Evolutionary conservation across 2,329 filamentous ascomycete species (phyloP).

Genomic region (Teratosphaeria destructans): DNA sequence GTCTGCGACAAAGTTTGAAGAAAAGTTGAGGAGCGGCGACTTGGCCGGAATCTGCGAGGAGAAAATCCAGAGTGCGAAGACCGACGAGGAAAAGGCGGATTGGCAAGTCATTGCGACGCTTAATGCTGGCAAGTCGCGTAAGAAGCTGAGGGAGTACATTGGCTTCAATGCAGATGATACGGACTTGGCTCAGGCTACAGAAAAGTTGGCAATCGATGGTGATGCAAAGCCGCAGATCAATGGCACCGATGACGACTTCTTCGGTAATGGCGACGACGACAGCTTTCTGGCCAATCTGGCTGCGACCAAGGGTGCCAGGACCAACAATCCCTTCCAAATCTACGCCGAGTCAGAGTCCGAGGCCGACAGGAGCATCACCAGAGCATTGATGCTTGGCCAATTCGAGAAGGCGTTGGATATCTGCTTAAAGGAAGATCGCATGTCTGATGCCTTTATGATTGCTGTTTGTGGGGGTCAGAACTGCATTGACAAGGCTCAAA

Average conservation of each 20-base stretch:
- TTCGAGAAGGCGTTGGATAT: slow-evolving; percentile 85
- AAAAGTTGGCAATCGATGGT: slow-evolving; percentile 40
- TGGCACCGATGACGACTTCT: slow-evolving; percentile 48
- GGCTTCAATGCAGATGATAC: slow-evolving; percentile 60
- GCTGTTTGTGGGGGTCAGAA: slow-evolving; percentile 92
- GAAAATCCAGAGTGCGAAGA: slow-evolving; percentile 63
- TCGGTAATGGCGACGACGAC: slow-evolving; percentile 65
- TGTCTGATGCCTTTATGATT: slow-evolving; percentile 96
- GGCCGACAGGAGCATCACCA: slow-evolving; percentile 78
- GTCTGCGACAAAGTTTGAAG: slow-evolving; percentile 78
- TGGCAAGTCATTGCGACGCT: slow-evolving; percentile 92
- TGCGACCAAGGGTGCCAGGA: slow-evolving; percentile 83
- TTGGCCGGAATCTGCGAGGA: slow-evolving; percentile 68
- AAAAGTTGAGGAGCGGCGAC: slow-evolving; percentile 66
- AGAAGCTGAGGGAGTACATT: slow-evolving; percentile 76
- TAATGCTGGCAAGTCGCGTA: slow-evolving; percentile 73
- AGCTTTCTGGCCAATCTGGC: slow-evolving; percentile 79
- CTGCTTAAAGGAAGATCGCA: slow-evolving; percentile 75
- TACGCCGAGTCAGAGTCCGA: slow-evolving; percentile 74
- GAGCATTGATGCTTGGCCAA: slow-evolving; percentile 76
- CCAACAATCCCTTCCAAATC: slow-evolving; percentile 87
- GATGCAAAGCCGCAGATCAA: slow-evolving; percentile 29
- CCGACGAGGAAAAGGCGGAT: slow-evolving; percentile 87
- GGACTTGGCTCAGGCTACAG: slow-evolving; percentile 33
- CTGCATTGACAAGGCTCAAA: slow-evolving; percentile 86